Base-by-base conservation (phyloP, 2,329 filamentous ascomycete species). In the Magnaporthales sp. region DNA sequence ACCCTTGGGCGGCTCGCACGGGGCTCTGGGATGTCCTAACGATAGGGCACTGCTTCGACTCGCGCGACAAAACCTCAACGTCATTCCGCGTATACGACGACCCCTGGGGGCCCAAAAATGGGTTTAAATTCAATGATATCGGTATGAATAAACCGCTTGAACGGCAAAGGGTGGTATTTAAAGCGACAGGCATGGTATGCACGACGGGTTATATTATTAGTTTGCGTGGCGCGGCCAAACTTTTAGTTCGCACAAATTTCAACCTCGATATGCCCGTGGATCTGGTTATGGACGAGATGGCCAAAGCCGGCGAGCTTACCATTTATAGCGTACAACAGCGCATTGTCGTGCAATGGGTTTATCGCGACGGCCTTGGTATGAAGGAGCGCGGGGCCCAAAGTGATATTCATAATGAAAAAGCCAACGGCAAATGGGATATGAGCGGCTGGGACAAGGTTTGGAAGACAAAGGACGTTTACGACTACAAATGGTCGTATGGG, bases 351-450 rank as follows among this genome's bases (percentile, higher is more conserved):
- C 66, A 89, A 67, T 75, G 72, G 72, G 66, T 67, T 58, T 74
- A 88, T 69, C 79, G 83, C 6, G 80, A 83, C 65, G 86, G 87
- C 2, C 83, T 89, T 0, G 88, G 90, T 70, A 78, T 73, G 3
- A 83, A 66, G 62, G 68, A 67, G 65, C 65, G 70, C 19, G 70
- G 70, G 30, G 67, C 32, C 24, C 26, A 64, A 15, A 64, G 63
- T 26, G 63, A 56, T 26, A 64, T 56, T 19, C 32, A 46, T 32
- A 58, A 58, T 22, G 22, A 58, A 24, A 26, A 58, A 22, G 1
- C 54, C 2, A n/a, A 22, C 4, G 54, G 24, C 54, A 15, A 58
- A 22, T 58, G 54, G 54, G 54, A 58, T 22, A 58, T 58, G 54
- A 58, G 54, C 54, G 54, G 54, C 54, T 58, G 54, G 54, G 54